Evolutionary conservation across 2,329 filamentous ascomycete species (phyloP), one percentile per base, ranked within the genome.

Genomic region (Dryadomyces quercivorus): DNA sequence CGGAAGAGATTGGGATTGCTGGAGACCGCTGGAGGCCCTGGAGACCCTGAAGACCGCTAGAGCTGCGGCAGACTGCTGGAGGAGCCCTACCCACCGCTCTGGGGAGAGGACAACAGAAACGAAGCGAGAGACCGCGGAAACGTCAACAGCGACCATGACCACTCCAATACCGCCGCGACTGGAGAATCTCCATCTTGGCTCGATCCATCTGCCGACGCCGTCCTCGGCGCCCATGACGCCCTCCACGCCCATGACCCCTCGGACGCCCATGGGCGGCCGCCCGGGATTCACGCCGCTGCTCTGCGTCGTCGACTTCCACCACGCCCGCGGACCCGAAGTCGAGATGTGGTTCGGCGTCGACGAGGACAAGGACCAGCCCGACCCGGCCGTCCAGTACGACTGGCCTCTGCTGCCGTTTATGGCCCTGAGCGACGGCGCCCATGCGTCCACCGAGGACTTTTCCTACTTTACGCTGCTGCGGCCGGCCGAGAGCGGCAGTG

Each of bases 401-500:
- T 98, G 93, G 93, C 78, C 84, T 31, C 70, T 96, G 61, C 75
- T 98, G 58, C 91, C 93, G 0, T 98, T 98, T 69, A 96, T 97
- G 88, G 93, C 93, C 26, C 72, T 98, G 64, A 93, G 88, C 56
- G 93, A 98, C 67, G 93, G 93, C 53, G 93, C 93, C 53, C 93
- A 98, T 75, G 84, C 90, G 84, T 93, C 88, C 21, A 86, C 85
- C 56, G 93, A 98, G 71, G 93, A 97, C 71, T 98, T 97, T 74
- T 96, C 91, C 52, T 98, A 98, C 73, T 98, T 98, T 68, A 97
- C 92, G 9, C 82, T 98, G 52, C 77, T 89, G 56, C 81, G 82
- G 34, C 81, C 84, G 49, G 26, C 45, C 21, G 16, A 47, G 3
- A 15, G 44, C 5, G 18, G 6, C 42, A 8, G 43, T 5, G 10